These are phyloP conservation scores for Erucastrum elatum DNA, from an alignment of 345 rosid genomes.

Conservation along the genomic window DNA sequence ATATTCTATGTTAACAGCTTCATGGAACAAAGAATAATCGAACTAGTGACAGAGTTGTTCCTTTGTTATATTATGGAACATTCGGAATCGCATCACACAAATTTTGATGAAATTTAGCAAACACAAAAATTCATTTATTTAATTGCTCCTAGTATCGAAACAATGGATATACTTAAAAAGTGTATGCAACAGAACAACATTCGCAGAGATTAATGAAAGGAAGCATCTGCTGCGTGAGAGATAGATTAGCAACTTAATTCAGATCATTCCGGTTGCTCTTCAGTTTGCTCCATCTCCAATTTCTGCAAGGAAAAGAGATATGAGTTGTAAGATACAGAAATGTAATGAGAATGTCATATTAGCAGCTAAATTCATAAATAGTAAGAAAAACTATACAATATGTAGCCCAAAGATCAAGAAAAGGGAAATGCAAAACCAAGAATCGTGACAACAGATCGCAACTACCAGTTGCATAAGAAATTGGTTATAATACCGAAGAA, in stretches of 20 bases:
- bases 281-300: constrained; percentile 32
- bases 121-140: constrained; percentile 20
- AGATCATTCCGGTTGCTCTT: constrained; percentile 34
- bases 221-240: constrained; percentile 20
- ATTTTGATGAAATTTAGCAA: not conserved
- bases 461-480: constrained; percentile 5
- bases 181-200: constrained; percentile 21
- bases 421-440: not conserved
- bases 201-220: constrained; percentile 1
- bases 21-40: not conserved
- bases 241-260: not conserved
- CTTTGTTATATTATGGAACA: not conserved
- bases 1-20: not conserved
- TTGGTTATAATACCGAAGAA: not conserved
- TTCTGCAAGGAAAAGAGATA: constrained; percentile 26
- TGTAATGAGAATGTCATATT: not conserved
- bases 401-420: not conserved
- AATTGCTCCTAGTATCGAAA: constrained; percentile 29
- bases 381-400: not conserved
- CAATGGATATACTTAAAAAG: constrained; percentile 5
- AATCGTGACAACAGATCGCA: not conserved
- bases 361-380: not conserved
- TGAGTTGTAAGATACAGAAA: not conserved
- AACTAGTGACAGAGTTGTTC: not conserved
- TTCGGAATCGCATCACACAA: constrained; percentile 9